Evolutionary conservation across 2,329 filamentous ascomycete species (phyloP), one percentile per base, ranked within the genome.

Genomic region (Diatrype stigma): DNA sequence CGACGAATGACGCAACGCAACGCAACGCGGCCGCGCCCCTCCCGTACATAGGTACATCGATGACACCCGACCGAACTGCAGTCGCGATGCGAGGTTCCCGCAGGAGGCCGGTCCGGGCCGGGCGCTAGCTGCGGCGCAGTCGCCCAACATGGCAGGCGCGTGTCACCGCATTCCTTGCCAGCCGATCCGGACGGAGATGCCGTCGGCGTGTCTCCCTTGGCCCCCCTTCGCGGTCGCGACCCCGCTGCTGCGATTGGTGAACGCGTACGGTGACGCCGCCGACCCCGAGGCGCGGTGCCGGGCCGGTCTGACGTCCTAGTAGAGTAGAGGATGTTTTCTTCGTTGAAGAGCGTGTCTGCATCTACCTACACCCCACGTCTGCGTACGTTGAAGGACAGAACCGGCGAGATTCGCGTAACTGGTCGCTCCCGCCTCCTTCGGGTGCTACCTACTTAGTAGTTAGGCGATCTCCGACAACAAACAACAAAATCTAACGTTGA

Each of bases 381-480:
- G n/a, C n/a, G n/a, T n/a, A n/a, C 26, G 26, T 30, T 10, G 26
- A 30, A 30, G 26, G 26, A 30, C 23, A 42, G 19, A 28, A 17
- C 51, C 38, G 47, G 57, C 28, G 14, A 35, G 26, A 11, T 21
- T 19, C 21, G 17, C 19, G 46, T 37, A 37, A 7, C 34, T n/a
- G n/a, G n/a, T n/a, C 19, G 42, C 42, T 23, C 44, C 49, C 16
- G 38, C n/a, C n/a, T n/a, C n/a, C n/a, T n/a, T n/a, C n/a, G n/a
- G n/a, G n/a, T n/a, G n/a, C n/a, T n/a, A n/a, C n/a, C n/a, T n/a
- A n/a, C n/a, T 50, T 3, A 45, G 52, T 12, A 49, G 30, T 10
- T 23, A 55, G 49, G 34, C 58, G 55, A 23, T 60, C 58, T 42
- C 56, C 58, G 35, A 51, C 44, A 12, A 59, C n/a, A n/a, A n/a